Base-by-base conservation (phyloP, 257 asterid species). In the Fraxinus quadrangulata region DNA sequence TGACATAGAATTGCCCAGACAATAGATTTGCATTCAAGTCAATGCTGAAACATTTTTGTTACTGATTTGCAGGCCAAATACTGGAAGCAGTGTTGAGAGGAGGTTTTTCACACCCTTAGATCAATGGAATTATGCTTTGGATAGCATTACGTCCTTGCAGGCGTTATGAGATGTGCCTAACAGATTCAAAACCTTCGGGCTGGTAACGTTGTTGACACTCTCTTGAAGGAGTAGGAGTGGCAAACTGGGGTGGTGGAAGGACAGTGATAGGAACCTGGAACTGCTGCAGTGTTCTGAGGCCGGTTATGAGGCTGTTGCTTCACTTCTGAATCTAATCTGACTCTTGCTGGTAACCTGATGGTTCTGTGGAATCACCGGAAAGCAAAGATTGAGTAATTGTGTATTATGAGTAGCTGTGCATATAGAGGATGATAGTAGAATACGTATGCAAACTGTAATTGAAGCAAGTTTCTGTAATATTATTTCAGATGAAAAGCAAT, bases 171-270 rank as follows among this genome's bases (percentile, higher is more conserved):
- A 88, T 89, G 90, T 91, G 94, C 71, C 72, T 89, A 8, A 89
- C 89, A 0, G 88, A 91, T 91, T 26, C 79, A 36, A 0, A 87
- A 91, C 72, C 85, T 89, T 0, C 92, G 88, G 5, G 79, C 90
- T 9, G 94, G 94, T 1, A 83, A 81, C 34, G 80, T 68, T 11
- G 87, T 91, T 0, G 94, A 89, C 74, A 47, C 36, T 2, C 79
- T 88, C 74, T 81, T 88, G 47, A 79, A n/a, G n/a, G n/a, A n/a
- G n/a, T n/a, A 82, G 72, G 94, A 91, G 77, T 91, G 96, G 92
- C 83, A 81, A 79, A 88, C 88, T 34, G 87, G 84, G 67, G 56
- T 66, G 19, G 77, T 85, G 23, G 75, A 76, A 65, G 91, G 94
- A 0, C 76, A 87, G 63, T 3, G 34, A 31, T 31, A 31, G 34